phyloP scores from a whole-genome alignment of 768 basidiomycete species.

The Rhodotorula kratochvilovae region DNA sequence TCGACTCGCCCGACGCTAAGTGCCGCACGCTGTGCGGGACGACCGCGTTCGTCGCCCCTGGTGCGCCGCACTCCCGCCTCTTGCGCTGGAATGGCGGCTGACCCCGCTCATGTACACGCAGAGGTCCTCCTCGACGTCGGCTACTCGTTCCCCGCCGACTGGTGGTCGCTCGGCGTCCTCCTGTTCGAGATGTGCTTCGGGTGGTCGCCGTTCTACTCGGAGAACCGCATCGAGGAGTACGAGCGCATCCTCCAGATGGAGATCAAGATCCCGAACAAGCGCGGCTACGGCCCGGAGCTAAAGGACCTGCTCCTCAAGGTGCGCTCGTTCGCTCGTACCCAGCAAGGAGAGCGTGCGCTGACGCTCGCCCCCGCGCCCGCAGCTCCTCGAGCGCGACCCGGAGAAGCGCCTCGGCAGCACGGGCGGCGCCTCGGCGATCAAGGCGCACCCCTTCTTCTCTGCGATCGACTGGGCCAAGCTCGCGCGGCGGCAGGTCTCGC shows the following conservation, averaged over 20 bases:
- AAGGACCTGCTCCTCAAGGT: conserved; percentile 54
- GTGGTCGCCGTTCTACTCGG: conserved; percentile 97
- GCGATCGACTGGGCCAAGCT: conserved; percentile 86
- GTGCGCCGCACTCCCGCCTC: not conserved
- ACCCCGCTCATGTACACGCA: conserved; percentile 52
- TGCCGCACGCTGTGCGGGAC: conserved; percentile 97
- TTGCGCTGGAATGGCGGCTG: too few relatives aligned
- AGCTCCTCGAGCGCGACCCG: conserved; percentile 86
- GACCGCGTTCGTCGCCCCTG: conserved; percentile 75
- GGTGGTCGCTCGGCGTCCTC: conserved; percentile 59
- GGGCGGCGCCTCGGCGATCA: conserved; percentile 81
- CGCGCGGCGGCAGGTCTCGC: conserved; percentile 78
- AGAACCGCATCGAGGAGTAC: conserved; percentile 98
- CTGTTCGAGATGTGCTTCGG: conserved; percentile 99
- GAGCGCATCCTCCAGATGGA: conserved; percentile 77
- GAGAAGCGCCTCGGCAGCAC: conserved; percentile 84
- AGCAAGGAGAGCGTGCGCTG: not conserved
- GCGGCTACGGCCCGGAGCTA: conserved; percentile 23
- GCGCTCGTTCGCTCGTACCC: conserved; percentile 55
- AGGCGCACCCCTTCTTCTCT: conserved; percentile 88
- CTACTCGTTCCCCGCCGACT: conserved; percentile 71
- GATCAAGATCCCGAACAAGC: conserved; percentile 71
- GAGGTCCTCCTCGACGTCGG: conserved; percentile 94
- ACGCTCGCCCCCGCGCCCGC: not conserved
- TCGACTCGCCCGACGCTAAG: conserved; percentile 60